Base-by-base conservation (phyloP, 371 early-diverging fungal genomes). In the Rhizopus microsporus region DNA sequence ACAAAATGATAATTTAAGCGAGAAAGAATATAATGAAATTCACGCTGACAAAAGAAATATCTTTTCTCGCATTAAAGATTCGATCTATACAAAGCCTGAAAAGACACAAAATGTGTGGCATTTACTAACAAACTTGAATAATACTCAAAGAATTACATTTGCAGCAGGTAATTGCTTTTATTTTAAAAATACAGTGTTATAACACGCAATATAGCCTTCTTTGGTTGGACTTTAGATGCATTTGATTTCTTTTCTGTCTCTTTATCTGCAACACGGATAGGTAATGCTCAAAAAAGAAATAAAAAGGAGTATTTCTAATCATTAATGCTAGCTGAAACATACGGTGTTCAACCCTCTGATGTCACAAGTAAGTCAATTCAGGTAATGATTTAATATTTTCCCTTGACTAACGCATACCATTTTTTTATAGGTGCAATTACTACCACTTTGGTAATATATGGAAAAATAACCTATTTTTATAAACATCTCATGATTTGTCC, bases 211-310 rank as follows among this genome's bases (percentile, higher is more conserved):
- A 29, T 44, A 78, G 87, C 87, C 30, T 88, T 86, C 54, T 69
- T 87, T 55, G 90, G 87, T 9, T 90, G 90, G 89, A 75, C 83
- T 23, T 63, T 87, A n/a, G 88, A 90, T 69, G 84, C 88, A 8
- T 82, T 87, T 60, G 90, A 88, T 68, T 90, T 85, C 67, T 87
- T 87, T 62, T 77, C 78, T 31, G 82, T 88, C 3, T 71, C 83
- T 3, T 69, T 88, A 35, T 64, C 69, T 6, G 71, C 73, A 12
- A 68, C 73, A 1, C 51, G 67, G 34, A 78, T 78, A 17, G 77
- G 77, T 77, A 67, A 66, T 12, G n/a, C 33, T 9, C 13, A 15
- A 40, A 8, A 32, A 54, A 52, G 10, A n/a, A 29, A n/a, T 46
- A 17, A 15, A 31, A n/a, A 35, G n/a, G n/a, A 33, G 7, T 47